Evolutionary conservation across 495 filamentous ascomycete species (phyloP), one percentile per base, ranked within the genome.

Genomic region (Copromyces sp.): DNA sequence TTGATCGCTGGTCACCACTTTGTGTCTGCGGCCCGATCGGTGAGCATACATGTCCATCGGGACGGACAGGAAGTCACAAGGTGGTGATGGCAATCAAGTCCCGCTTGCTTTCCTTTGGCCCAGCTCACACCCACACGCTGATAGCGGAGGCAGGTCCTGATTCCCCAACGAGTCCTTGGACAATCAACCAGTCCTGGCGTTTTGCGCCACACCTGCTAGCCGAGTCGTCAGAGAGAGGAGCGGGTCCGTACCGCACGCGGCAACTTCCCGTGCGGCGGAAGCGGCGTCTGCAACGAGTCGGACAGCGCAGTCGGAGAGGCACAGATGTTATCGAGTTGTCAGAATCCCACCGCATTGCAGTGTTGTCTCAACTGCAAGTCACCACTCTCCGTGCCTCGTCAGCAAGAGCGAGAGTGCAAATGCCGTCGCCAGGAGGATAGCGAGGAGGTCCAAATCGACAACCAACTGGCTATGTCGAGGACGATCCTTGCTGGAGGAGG

Each of bases 51-150:
- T 69, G 77, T 75, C 78, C 76, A 77, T 71, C 73, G 29, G 45
- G 74, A 69, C 74, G 75, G 78, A 69, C 74, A 74, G 61, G 71
- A 69, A 76, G 76, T 79, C 75, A 81, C 75, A 72, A 75, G 77
- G 74, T 77, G 75, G 77, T 74, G 75, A 80, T 77, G 78, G 77
- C 77, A 79, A 81, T 81, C 65, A 76, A 75, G 61, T 80, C 75
- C 78, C 77, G 75, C 73, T 70, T 47, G 61, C 2, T 39, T 69
- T 73, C 73, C 78, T 74, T 12, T 74, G 73, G 68, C 38, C 32
- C 38, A 38, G 14, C 41, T 45, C 69, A 77, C 72, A 70, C 73
- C 73, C 73, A 68, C 73, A 24, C 39, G 68, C 40, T 59, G 73
- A 73, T 68, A 69, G 71, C 71, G 71, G 65, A 68, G 68, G 68